Evolutionary conservation across 2,329 filamentous ascomycete species (phyloP), one percentile per base, ranked within the genome.

Genomic region (Aspergillus latus): DNA sequence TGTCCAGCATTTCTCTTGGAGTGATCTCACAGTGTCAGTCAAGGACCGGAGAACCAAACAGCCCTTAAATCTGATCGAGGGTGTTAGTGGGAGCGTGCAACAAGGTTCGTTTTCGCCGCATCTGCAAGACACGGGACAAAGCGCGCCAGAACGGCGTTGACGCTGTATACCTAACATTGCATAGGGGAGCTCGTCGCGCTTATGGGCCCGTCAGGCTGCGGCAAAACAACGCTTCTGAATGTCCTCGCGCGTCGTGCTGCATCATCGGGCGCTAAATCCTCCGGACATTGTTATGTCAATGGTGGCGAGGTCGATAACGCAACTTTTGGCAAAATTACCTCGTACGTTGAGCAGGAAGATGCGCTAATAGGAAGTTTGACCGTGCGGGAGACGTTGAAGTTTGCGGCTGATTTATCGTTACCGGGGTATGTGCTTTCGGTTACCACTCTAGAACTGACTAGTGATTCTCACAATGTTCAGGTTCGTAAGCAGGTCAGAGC

Each of bases 311-410:
- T 85, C 3, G 79, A 84, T 1, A 72, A 78, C 6, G 70, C 77
- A 6, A 76, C 77, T 0, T 88, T 93, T 63, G 83, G 84, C 15
- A 79, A 83, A 47, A 79, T 93, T 49, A 88, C 84, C 53, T 85
- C 85, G 46, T 95, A 92, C 67, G 91, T 95, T 21, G 91, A 96
- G 76, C 91, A 96, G 71, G 90, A 95, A 62, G 91, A 96, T 76
- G 87, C 89, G 1, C 79, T 95, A 10, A 88, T 93, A 49, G 91
- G 90, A 4, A 88, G 88, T 0, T 77, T 95, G 61, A 95, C 90
- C 0, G 89, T 93, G 7, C 80, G 82, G 29, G 91, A 95, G 76
- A 95, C 90, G 0, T 75, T 96, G 58, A 76, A 85, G 60, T 95
- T 95, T 70, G 88, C 89, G 0, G 88, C 90, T 0, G 82, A 87